A percentile compares a stretch with the other conserved stretches of the same genome.
phyloP scores from a whole-genome alignment of 345 rosid species.

The Rhodomyrtus tomentosa region DNA sequence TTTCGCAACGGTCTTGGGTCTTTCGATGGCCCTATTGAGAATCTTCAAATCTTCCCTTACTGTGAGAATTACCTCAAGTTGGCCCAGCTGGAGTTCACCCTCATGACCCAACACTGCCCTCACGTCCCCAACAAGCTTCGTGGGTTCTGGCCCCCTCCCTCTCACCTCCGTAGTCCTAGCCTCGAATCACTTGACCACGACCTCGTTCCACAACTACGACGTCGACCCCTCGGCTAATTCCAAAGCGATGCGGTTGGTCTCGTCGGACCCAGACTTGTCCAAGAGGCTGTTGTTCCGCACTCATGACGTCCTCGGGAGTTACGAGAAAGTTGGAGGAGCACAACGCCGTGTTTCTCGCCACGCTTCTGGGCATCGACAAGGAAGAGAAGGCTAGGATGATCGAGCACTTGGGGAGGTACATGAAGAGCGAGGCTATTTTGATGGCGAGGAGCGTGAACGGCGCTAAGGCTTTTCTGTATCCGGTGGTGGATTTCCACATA shows the following conservation, averaged over 20 bases:
- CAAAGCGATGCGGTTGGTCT: slow-evolving; percentile 30
- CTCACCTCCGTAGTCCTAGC: slow-evolving; percentile 73
- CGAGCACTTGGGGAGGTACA: slow-evolving; percentile 57
- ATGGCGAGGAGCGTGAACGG: slow-evolving; percentile 92
- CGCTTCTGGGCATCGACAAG: slow-evolving; percentile 81
- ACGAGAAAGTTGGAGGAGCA: slow-evolving; percentile 30
- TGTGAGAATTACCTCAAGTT: slow-evolving; percentile 69
- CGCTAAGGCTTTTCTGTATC: slow-evolving; percentile 79
- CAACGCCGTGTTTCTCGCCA: slow-evolving; percentile 83
- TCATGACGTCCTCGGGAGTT: slow-evolving; percentile 37
- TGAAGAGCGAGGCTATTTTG: slow-evolving; percentile 60
- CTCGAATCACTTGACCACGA: slow-evolving; percentile 33
- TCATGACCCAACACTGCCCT: slow-evolving; percentile 32
- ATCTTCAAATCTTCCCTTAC: slow-evolving; percentile 62
- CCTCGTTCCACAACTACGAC: slow-evolving; percentile 72
- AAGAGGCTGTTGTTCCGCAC: slow-evolving; percentile 58
- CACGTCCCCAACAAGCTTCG: slow-evolving; percentile 33
- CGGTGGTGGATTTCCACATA: slow-evolving; percentile 42
- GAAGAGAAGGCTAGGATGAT: slow-evolving; percentile 43
- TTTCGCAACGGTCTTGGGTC: slow-evolving; percentile 50
- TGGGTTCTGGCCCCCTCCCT: slow-evolving; percentile 92
- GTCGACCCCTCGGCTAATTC: slow-evolving; percentile 49
- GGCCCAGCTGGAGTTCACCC: slow-evolving; percentile 54
- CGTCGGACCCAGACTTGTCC: slow-evolving; percentile 49
- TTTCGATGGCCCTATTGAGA: slow-evolving; percentile 54